Conservation (phyloP, 2,329 filamentous ascomycete genomes). For the Penicillium rolfsii region DNA sequence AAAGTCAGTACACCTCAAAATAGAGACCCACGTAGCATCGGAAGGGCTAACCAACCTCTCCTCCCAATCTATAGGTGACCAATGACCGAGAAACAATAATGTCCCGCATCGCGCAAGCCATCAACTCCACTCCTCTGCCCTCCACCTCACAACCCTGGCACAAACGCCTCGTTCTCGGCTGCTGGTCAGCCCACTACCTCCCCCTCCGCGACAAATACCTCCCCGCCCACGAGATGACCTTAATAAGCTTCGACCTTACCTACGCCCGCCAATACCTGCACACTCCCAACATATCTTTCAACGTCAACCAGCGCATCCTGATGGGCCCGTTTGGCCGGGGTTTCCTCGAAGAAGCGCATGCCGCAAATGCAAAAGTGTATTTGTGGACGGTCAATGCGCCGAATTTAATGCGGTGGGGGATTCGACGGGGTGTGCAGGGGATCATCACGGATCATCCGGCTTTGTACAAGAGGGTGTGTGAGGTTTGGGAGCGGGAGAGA, state of each 20-base stretch:
- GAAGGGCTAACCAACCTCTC: background rate
- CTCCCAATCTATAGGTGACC: slow-evolving; percentile 28
- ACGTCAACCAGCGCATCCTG: slow-evolving; percentile 71
- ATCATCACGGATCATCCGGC: slow-evolving; percentile 82
- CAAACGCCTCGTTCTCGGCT: slow-evolving; percentile 74
- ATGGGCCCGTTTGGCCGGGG: slow-evolving; percentile 67
- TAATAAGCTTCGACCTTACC: slow-evolving; percentile 48
- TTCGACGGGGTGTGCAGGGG: slow-evolving; percentile 69
- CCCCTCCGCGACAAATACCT: slow-evolving; percentile 62
- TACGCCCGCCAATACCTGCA: slow-evolving; percentile 73
- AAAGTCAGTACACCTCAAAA: slow-evolving; percentile 59
- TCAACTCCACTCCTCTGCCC: slow-evolving; percentile 57
- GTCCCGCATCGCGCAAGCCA: slow-evolving; percentile 64
- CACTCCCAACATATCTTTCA: slow-evolving; percentile 71
- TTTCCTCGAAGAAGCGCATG: slow-evolving; percentile 67
- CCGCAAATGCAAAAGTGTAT: slow-evolving; percentile 64
- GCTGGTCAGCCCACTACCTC: slow-evolving; percentile 77
- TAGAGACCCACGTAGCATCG: background rate
- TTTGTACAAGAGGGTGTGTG: slow-evolving; percentile 18
- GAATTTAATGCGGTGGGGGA: slow-evolving; percentile 78
- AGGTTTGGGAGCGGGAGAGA: slow-evolving; percentile 23
- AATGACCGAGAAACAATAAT: slow-evolving; percentile 68
- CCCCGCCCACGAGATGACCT: slow-evolving; percentile 40
- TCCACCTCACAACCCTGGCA: slow-evolving; percentile 61
- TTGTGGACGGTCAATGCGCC: slow-evolving; percentile 87